These are phyloP conservation scores for Cutaneotrichosporon dermatis DNA, from an alignment of 1,284 basidiomycete species.

Conservation along the genomic window DNA sequence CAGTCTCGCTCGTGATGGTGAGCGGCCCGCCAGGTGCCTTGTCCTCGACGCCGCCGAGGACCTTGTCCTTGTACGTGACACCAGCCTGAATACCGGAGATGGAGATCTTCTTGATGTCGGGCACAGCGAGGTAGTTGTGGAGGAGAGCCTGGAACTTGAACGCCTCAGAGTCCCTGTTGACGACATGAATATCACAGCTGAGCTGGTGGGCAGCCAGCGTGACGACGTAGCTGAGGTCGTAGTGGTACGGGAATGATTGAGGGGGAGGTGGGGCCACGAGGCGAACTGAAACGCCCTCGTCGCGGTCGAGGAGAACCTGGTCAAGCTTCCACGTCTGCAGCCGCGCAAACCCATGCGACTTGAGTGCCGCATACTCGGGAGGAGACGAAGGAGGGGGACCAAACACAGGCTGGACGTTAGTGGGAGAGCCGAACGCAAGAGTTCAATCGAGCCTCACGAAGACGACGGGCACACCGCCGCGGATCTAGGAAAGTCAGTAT, in stretches of 20 bases:
- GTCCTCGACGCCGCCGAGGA: constrained; percentile 28
- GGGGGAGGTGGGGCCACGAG: constrained; percentile 61
- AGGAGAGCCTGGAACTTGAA: constrained; percentile 82
- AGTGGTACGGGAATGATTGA: constrained; percentile 59
- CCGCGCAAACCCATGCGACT: constrained; percentile 81
- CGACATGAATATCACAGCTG: constrained; percentile 71
- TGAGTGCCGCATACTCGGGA: constrained; percentile 58
- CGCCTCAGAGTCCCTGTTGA: constrained; percentile 53
- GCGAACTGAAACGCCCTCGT: constrained; percentile 64
- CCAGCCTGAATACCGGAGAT: constrained; percentile 51
- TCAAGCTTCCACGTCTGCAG: constrained; percentile 66
- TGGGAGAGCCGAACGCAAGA: no score
- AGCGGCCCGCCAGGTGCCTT: constrained; percentile 35
- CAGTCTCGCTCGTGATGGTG: constrained; percentile 31
- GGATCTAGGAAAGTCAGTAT: constrained; percentile 46
- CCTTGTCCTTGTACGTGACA: constrained; percentile 68
- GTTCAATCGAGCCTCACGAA: constrained; percentile 49
- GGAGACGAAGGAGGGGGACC: constrained; percentile 59
- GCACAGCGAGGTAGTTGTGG: constrained; percentile 77
- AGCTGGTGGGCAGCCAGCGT: constrained; percentile 70
- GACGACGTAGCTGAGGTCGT: constrained; percentile 70
- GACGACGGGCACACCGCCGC: constrained; percentile 78
- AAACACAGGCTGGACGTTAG: constrained; percentile 60
- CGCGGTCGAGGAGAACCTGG: constrained; percentile 62
- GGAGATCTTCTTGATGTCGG: constrained; percentile 50